A percentile compares a stretch with the other conserved stretches of the same genome.
These are phyloP conservation scores for Pythium monospermum DNA, from an alignment of 352 stramenopile genomes.

Conservation along the genomic window DNA sequence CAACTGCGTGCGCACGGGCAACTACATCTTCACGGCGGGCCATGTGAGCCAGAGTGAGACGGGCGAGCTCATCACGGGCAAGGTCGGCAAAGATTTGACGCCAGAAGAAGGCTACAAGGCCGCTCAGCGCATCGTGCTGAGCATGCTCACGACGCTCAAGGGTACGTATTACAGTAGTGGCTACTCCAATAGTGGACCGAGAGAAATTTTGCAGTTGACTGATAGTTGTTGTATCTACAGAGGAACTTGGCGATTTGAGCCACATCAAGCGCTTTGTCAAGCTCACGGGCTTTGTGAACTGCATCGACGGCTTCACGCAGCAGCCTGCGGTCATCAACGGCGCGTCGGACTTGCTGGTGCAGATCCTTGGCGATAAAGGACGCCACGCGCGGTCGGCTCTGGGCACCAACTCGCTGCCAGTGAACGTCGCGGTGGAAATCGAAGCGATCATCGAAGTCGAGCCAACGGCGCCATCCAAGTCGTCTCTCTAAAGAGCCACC, in stretches of 20 bases:
- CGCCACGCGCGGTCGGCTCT: conserved; percentile 87
- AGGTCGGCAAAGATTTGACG: conserved; percentile 76
- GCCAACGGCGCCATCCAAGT: conserved; percentile 20
- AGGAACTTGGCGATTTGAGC: conserved; percentile 80
- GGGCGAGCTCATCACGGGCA: conserved; percentile 71
- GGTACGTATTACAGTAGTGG: conserved; percentile 22
- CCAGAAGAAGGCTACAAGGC: conserved; percentile 84
- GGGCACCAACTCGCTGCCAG: conserved; percentile 90
- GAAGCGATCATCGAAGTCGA: conserved; percentile 93
- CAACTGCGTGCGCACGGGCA: conserved; percentile 48
- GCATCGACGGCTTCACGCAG: conserved; percentile 72
- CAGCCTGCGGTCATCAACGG: conserved; percentile 92
- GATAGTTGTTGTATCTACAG: conserved; percentile 12
- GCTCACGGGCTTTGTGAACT: conserved; percentile 93
- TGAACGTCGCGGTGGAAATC: conserved; percentile 94
- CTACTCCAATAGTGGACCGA: not conserved
- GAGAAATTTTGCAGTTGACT: conserved; percentile 2
- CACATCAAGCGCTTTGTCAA: conserved; percentile 90
- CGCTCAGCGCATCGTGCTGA: conserved; percentile 73
- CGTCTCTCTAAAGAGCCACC: conserved; percentile 3
- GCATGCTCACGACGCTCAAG: conserved; percentile 85
- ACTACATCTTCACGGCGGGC: conserved; percentile 44
- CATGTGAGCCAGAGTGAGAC: conserved; percentile 45
- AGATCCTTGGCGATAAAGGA: conserved; percentile 79
- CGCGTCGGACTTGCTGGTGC: conserved; percentile 76